A percentile compares a stretch with the other conserved stretches of the same genome.
Evolutionary conservation across 2,329 filamentous ascomycete genomes (phyloP).

Genomic region (Exophiala sp.): DNA sequence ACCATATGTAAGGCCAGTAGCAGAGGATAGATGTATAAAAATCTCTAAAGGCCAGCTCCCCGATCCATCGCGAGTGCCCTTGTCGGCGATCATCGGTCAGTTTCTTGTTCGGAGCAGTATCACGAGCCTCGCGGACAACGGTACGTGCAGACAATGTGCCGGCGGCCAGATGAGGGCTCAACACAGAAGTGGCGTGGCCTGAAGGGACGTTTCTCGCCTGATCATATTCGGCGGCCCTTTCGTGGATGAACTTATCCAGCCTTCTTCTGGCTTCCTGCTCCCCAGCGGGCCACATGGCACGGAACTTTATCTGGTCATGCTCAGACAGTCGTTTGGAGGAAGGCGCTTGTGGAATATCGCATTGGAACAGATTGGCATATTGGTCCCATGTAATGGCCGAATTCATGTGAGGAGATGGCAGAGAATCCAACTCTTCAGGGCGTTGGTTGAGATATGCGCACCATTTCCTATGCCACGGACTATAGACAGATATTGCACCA

Average conservation of each 20-base stretch:
- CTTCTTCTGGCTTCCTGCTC: conserved; percentile 64
- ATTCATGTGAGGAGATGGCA: conserved; percentile 54
- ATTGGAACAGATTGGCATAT: conserved; percentile 55
- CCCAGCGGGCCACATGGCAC: conserved; percentile 64
- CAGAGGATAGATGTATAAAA: conserved; percentile 83
- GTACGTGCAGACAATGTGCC: conserved; percentile 64
- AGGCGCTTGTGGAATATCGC: conserved; percentile 56
- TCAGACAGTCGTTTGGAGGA: conserved; percentile 55
- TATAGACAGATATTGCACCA: conserved; percentile 77
- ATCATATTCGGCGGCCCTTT: conserved; percentile 58
- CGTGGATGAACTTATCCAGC: conserved; percentile 61
- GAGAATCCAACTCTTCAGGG: conserved; percentile 58
- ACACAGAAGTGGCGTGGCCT: conserved; percentile 56
- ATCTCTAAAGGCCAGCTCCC: conserved; percentile 78
- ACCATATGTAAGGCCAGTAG: conserved; percentile 67
- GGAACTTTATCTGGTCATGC: conserved; percentile 55
- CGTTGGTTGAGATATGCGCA: conserved; percentile 65
- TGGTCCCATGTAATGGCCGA: conserved; percentile 42
- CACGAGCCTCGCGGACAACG: conserved; percentile 57
- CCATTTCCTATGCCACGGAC: conserved; percentile 76
- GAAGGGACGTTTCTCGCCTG: conserved; percentile 61
- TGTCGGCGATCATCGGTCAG: conserved; percentile 26
- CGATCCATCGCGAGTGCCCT: conserved; percentile 64
- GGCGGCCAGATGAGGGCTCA: conserved; percentile 67
- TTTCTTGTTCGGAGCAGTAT: conserved; percentile 55